phyloP scores from a whole-genome alignment of 139 green algal genomes.

The Raphidocelis subcapitata region DNA sequence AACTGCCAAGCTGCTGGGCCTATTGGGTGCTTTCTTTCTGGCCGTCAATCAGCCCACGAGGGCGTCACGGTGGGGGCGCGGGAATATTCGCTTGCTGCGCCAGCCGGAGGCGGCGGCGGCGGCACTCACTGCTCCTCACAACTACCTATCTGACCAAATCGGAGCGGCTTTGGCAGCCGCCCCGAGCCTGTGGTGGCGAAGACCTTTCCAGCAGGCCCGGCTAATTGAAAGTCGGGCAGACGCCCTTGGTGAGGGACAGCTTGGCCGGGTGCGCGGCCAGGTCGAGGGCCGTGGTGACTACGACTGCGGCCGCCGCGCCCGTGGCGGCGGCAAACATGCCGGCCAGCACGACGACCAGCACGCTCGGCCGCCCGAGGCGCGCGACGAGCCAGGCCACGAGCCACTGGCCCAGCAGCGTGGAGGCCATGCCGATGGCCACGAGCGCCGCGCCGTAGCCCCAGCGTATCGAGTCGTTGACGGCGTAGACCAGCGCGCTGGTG shows the following conservation, averaged over 20 bases:
- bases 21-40: no score
- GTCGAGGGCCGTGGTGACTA: background rate
- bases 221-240: constrained; percentile 1
- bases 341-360: constrained; percentile 16
- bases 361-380: background rate
- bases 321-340: constrained; percentile 7
- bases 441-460: constrained; percentile 23
- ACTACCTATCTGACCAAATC: no score
- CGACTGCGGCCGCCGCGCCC: background rate
- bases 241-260: background rate
- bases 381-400: background rate
- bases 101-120: no score
- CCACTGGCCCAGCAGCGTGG: constrained; percentile 4
- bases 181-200: no score
- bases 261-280: background rate
- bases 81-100: no score
- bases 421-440: background rate
- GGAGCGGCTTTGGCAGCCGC: no score
- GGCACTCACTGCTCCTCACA: no score
- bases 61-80: no score
- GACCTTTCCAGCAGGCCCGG: no score
- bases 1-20: no score
- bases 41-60: no score
- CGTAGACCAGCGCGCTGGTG: constrained; percentile 17
- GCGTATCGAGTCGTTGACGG: constrained; percentile 3